Percentiles rank a stretch among this genome's conserved stretches.
These are phyloP conservation scores for Fabrea salina DNA, from an alignment of 169 alveolate species.

Conservation along the genomic window DNA sequence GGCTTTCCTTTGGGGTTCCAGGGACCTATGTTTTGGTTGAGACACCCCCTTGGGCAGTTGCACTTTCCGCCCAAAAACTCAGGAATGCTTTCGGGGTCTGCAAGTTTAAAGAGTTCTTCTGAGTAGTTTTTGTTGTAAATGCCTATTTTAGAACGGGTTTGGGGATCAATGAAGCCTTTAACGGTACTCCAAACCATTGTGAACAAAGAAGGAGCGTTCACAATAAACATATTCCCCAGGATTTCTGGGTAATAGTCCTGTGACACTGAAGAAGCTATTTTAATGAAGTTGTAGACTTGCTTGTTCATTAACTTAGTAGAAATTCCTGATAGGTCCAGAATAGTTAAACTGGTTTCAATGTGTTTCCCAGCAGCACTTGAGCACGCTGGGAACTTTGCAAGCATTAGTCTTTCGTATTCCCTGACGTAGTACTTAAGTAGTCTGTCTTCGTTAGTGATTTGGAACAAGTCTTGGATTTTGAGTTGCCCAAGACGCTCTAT, in stretches of 20 bases:
- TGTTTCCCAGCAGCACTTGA: constrained; percentile 56
- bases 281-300: constrained; percentile 60
- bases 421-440: constrained; percentile 63
- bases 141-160: constrained; percentile 85
- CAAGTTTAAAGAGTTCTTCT: constrained; percentile 63
- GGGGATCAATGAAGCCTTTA: constrained; percentile 86
- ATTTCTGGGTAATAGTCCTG: constrained; percentile 92
- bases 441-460: constrained; percentile 64
- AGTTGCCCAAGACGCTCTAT: constrained; percentile 70
- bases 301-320: constrained; percentile 66
- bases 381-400: constrained; percentile 72
- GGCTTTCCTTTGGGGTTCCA: constrained; percentile 37
- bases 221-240: constrained; percentile 85
- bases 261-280: constrained; percentile 73
- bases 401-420: constrained; percentile 64
- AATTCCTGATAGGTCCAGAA: constrained; percentile 70
- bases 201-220: constrained; percentile 89
- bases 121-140: constrained; percentile 72
- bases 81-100: constrained; percentile 72
- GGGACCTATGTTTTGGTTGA: constrained; percentile 57
- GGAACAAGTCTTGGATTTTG: constrained; percentile 50
- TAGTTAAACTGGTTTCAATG: constrained; percentile 60
- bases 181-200: constrained; percentile 87
- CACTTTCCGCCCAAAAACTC: constrained; percentile 77
- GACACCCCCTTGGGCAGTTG: constrained; percentile 37